Evolutionary conservation across 2,329 filamentous ascomycete genomes (phyloP), one percentile per base, ranked within the genome.

Genomic region (Falciphora oryzae): DNA sequence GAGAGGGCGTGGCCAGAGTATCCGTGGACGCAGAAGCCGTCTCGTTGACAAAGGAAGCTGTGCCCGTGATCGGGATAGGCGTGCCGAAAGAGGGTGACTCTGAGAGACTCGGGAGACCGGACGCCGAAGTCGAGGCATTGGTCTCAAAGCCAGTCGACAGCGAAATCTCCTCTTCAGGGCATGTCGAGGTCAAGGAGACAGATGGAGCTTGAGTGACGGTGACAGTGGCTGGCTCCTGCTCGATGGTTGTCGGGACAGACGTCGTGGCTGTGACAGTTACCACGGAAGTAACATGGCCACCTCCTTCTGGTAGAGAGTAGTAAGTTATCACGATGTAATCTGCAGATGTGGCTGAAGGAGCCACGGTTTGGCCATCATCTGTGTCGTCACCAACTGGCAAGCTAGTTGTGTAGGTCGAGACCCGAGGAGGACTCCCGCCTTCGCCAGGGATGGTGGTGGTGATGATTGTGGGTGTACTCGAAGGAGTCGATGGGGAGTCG

Each of bases 401-500:
- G 60, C 31, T 64, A 38, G 65, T 68, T 29, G 66, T 66, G 18
- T 65, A 50, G 3, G 67, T 64, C 16, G 65, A 58, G 6, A 62
- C 35, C 59, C 14, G 64, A 65, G 63, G 50, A 57, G 57, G 25
- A 32, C 56, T 14, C 65, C 67, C 13, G 1, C 28, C 62, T 8
- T 59, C 61, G 1, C 67, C 38, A 25, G 67, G 25, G 14, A 69
- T 50, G 4, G 68, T 69, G n/a, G 68, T 67, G 0, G 65, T 68
- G 27, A 59, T 28, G 14, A 18, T 63, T 10, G 18, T 31, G n/a
- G 53, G 62, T 7, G 57, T 29, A 4, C 5, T 8, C 16, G 32
- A 28, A n/a, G 31, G 31, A 13, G 28, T 29, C 18, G 31, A 44
- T 22, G 61, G 29, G 29, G 22, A 8, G 57, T 58, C 44, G 14